These are phyloP conservation scores for Nannizziopsis arthrosporioides DNA, from an alignment of 2,329 filamentous ascomycete genomes.

Conservation along the genomic window DNA sequence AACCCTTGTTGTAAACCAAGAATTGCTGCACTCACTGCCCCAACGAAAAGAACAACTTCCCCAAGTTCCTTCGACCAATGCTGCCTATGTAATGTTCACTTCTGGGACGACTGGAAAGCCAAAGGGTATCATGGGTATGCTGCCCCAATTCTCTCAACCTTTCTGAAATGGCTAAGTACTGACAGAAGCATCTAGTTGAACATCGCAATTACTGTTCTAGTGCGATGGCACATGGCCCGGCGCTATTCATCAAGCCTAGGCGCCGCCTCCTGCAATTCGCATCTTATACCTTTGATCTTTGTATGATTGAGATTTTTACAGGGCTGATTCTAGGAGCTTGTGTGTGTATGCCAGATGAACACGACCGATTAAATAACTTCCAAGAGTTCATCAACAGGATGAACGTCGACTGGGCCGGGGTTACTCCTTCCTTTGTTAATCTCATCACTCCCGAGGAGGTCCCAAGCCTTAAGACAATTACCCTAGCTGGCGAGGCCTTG, in stretches of 20 bases:
- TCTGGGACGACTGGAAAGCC: slow-evolving; percentile 41
- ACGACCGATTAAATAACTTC: slow-evolving; percentile 42
- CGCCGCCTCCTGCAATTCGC: slow-evolving; percentile 47
- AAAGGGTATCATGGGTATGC: slow-evolving; percentile 50
- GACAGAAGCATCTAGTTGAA: slow-evolving; percentile 33
- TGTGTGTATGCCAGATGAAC: slow-evolving; percentile 45
- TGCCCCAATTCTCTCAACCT: neutral
- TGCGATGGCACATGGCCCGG: slow-evolving; percentile 40
- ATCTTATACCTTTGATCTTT: slow-evolving; percentile 40
- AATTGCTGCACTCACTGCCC: slow-evolving; percentile 12
- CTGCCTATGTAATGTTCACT: slow-evolving; percentile 46
- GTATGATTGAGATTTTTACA: slow-evolving; percentile 40
- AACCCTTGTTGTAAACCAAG: slow-evolving; percentile 9
- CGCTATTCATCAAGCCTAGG: slow-evolving; percentile 32
- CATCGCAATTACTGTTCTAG: slow-evolving; percentile 43
- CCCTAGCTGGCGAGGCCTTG: slow-evolving; percentile 19
- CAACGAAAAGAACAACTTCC: slow-evolving; percentile 8
- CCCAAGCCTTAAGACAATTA: slow-evolving; percentile 27
- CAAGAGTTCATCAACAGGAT: slow-evolving; percentile 36
- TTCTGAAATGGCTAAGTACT: neutral
- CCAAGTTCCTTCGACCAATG: slow-evolving; percentile 12
- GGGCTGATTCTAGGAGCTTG: slow-evolving; percentile 44
- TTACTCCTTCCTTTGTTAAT: slow-evolving; percentile 45
- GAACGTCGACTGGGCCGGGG: slow-evolving; percentile 41
- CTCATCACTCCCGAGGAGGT: slow-evolving; percentile 29